Base-by-base conservation (phyloP, 345 rosid species). In the Syzygium grande region DNA sequence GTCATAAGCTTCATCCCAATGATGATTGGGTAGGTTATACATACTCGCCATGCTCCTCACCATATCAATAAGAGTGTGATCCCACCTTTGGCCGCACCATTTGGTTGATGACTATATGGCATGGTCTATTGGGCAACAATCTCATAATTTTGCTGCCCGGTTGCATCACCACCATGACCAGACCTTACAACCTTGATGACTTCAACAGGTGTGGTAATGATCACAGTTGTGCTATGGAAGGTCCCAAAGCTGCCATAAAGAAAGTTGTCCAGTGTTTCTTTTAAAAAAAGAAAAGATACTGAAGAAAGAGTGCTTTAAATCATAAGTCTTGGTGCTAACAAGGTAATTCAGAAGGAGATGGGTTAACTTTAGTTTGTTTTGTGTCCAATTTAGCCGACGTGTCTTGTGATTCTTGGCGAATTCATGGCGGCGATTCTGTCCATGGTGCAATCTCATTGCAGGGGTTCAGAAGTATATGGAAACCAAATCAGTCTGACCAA, bases 211-310 rank as follows among this genome's bases (percentile, higher is more conserved):
- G 46, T 19, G 25, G 25, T 73, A 10, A 34, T 19, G 25, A 73
- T 73, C 25, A 19, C 25, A 2, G 19, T 34, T 9, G 14, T 9
- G 46, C 2, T 9, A 19, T 19, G 80, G 80, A 34, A 34, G 80
- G 80, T 73, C 80, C 80, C 80, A 73, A 73, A 34, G 80, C 49
- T 73, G 7, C 46, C 14, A 73, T 73, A 73, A 73, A 73, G 80
- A 73, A 73, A 73, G 25, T 34, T 17, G 11, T 34, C 7, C 9
- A 73, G 49, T 19, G 80, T 41, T 34, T 17, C 80, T 34, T 4
- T 38, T 2, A 7, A 46, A 2, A 4, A 25, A 73, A 73, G 4
- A 73, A 34, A 73, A 13, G 80, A 17, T 46, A 73, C 80, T 19
- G 0, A 73, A 73, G 2, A 73, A 73, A 73, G 25, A 68, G 25